Conservation (phyloP, 768 basidiomycete genomes). For the Mycena kentingensis region DNA sequence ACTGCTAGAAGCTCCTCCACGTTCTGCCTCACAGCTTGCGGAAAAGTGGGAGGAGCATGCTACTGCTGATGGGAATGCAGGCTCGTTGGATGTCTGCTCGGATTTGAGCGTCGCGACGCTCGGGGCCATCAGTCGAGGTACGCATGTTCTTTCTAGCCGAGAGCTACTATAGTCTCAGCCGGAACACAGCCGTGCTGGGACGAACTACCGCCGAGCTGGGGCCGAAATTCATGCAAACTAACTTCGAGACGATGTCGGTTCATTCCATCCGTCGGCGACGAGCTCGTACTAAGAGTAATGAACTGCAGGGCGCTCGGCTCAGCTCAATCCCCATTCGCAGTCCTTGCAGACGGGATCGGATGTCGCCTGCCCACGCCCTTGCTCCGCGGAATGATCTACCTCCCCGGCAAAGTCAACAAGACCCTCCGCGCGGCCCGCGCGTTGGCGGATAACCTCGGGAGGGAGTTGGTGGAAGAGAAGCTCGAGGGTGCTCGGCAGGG, state of each 20-base stretch:
- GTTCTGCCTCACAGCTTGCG: slow-evolving; percentile 1
- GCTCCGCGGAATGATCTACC: not conserved
- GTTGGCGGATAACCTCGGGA: not conserved
- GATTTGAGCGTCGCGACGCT: not conserved
- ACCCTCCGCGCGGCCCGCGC: not conserved
- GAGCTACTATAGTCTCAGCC: not conserved
- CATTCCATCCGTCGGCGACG: not conserved
- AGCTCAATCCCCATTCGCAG: not conserved
- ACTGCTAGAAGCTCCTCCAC: not conserved
- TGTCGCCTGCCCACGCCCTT: not conserved
- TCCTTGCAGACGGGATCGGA: not conserved
- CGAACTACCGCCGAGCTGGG: not conserved
- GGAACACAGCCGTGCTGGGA: not conserved
- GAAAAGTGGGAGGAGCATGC: slow-evolving; percentile 1
- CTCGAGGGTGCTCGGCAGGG: not conserved
- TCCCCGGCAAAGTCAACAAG: not conserved
- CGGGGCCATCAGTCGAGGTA: not conserved
- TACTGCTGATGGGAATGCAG: not conserved
- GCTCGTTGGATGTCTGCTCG: not conserved
- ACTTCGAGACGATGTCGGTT: not conserved
- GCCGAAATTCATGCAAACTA: not conserved
- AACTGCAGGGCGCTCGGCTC: not conserved
- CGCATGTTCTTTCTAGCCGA: not conserved
- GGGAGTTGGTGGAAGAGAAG: not conserved
- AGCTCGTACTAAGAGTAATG: not conserved